These are phyloP conservation scores for Hura crepitans DNA, from an alignment of 441 rosid genomes.

Conservation along the genomic window DNA sequence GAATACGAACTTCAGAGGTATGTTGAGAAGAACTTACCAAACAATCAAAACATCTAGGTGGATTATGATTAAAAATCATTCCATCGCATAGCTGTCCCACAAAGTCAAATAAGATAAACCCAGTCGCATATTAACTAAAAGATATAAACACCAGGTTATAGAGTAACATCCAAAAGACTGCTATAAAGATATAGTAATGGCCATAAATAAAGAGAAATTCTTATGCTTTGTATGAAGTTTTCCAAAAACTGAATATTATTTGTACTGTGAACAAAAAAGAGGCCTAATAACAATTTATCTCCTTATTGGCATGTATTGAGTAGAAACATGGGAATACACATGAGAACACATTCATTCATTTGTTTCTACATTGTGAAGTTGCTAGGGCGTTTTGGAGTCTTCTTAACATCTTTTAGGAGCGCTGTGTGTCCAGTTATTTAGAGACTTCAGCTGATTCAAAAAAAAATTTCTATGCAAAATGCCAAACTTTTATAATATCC, in stretches of 20 bases:
- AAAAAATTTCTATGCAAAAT: not conserved
- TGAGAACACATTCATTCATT: not conserved
- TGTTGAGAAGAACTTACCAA: slow-evolving; percentile 41
- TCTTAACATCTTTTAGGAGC: not conserved
- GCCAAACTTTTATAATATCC: not conserved
- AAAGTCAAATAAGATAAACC: slow-evolving; percentile 22
- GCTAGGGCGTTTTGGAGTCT: not conserved
- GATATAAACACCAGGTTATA: slow-evolving; percentile 7
- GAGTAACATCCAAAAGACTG: slow-evolving; percentile 1
- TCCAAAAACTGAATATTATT: not conserved
- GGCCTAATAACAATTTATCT: not conserved
- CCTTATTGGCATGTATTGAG: not conserved
- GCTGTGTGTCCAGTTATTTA: not conserved
- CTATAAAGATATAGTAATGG: not conserved
- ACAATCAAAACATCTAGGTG: slow-evolving; percentile 74
- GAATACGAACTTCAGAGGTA: not conserved
- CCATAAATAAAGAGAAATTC: not conserved
- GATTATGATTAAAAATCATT: slow-evolving; percentile 86
- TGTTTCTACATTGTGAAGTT: not conserved
- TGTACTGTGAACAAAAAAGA: not conserved
- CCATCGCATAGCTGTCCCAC: slow-evolving; percentile 77
- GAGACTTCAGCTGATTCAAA: not conserved
- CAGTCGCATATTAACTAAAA: slow-evolving; percentile 28
- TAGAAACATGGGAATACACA: not conserved
- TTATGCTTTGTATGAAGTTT: not conserved